These are phyloP conservation scores for Penicillium goetzii DNA, from an alignment of 495 filamentous ascomycete species.

Conservation along the genomic window DNA sequence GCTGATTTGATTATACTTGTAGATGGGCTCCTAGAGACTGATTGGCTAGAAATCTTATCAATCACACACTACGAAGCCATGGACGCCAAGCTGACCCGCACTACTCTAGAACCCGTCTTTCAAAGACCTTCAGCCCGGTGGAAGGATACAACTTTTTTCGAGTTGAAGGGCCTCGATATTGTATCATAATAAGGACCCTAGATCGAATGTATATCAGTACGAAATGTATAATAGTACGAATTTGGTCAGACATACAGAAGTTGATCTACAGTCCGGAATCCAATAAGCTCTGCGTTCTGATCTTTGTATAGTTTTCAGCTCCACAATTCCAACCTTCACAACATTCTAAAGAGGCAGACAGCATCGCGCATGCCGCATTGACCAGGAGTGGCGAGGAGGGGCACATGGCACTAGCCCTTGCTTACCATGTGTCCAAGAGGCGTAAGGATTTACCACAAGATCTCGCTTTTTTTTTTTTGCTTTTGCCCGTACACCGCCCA, in stretches of 20 bases:
- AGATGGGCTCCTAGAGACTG: neutral
- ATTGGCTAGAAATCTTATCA: neutral
- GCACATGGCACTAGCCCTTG: conserved; percentile 2
- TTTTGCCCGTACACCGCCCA: neutral
- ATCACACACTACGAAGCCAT: neutral
- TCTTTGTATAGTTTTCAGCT: neutral
- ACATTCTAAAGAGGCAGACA: neutral
- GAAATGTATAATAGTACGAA: too few species aligned
- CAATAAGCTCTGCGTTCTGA: neutral
- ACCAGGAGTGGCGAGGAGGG: neutral
- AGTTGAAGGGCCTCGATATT: neutral
- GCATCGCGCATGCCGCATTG: neutral
- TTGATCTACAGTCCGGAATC: neutral
- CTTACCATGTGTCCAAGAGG: conserved; percentile 2
- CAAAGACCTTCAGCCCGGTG: neutral
- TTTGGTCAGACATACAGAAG: neutral
- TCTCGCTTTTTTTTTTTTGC: neutral
- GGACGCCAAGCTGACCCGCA: neutral
- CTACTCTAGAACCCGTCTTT: neutral
- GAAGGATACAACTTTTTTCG: neutral
- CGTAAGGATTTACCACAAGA: neutral
- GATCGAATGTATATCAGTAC: too few species aligned
- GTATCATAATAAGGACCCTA: neutral
- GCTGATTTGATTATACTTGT: neutral
- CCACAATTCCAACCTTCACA: neutral